Conservation (phyloP, 2,329 filamentous ascomycete species). For the Colletotrichum tamarilloi region DNA sequence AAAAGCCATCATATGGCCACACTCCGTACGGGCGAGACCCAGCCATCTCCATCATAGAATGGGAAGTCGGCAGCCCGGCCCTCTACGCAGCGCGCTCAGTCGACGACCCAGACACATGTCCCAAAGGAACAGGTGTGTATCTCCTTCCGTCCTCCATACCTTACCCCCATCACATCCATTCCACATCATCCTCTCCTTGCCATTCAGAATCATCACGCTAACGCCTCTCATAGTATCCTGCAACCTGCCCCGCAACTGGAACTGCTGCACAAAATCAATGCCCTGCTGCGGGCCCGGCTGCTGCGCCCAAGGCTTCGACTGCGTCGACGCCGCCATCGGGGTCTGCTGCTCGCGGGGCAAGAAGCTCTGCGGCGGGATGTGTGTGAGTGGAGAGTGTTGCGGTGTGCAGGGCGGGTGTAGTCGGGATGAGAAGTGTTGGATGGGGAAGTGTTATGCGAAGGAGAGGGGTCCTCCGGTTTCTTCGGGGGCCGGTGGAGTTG, state of each 20-base stretch:
- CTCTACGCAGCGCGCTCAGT: not conserved
- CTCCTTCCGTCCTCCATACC: accelerated
- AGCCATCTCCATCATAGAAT: not conserved
- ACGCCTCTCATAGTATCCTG: conserved; percentile 1
- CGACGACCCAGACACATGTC: conserved; percentile 1
- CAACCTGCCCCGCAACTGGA: conserved; percentile 32
- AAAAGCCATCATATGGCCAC: too few species aligned
- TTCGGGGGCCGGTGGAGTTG: not conserved
- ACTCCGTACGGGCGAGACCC: not conserved
- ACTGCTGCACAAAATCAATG: conserved; percentile 16
- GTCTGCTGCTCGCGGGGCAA: conserved; percentile 16
- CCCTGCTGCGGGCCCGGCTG: conserved; percentile 28
- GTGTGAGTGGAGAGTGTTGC: conserved; percentile 26
- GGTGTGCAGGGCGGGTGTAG: not conserved
- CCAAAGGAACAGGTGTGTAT: not conserved
- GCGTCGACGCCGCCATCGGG: conserved; percentile 24
- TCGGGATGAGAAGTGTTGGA: not conserved
- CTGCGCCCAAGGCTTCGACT: conserved; percentile 12
- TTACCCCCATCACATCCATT: not conserved
- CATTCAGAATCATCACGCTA: not conserved
- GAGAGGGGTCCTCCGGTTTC: not conserved
- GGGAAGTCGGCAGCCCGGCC: not conserved
- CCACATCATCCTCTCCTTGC: too few species aligned
- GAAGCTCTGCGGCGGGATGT: conserved; percentile 13
- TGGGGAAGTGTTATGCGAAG: conserved; percentile 10